Evolutionary conservation across 2,329 filamentous ascomycete genomes (phyloP).

Genomic region (Didymella keratinophila): DNA sequence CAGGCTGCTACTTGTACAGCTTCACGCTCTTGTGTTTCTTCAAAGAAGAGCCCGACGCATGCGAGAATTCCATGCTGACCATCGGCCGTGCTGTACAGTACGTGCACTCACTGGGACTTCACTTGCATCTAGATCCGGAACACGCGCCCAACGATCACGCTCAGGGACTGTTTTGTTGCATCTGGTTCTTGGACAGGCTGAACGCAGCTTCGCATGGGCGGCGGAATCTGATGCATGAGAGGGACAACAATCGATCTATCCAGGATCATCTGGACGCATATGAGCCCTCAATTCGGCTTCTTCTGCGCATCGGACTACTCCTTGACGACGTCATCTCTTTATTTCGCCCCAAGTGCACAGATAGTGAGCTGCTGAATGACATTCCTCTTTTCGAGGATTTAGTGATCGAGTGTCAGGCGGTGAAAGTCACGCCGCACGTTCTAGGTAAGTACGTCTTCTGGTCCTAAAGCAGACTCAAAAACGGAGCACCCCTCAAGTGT

Average conservation of each 20-base stretch:
- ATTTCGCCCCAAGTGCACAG: not conserved
- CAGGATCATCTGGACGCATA: not conserved
- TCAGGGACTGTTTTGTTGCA: no score
- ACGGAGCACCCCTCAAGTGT: not conserved
- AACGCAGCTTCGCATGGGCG: not conserved
- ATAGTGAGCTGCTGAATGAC: not conserved
- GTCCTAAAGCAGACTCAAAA: not conserved
- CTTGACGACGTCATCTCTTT: not conserved
- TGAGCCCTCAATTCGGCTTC: not conserved
- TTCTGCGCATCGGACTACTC: not conserved
- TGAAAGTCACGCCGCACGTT: not conserved
- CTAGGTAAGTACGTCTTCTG: not conserved
- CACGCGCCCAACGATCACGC: no score
- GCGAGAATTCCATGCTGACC: no score
- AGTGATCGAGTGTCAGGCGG: not conserved
- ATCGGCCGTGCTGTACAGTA: no score
- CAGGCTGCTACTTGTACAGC: no score
- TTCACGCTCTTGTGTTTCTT: no score
- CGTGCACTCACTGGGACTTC: no score
- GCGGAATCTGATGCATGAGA: not conserved
- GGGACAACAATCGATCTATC: not conserved
- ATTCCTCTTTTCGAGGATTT: not conserved
- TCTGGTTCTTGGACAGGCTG: no score
- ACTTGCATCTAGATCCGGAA: no score
- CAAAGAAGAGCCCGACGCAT: no score